Conservation (phyloP, 2,329 filamentous ascomycete genomes). For the Cordyceps javanica region DNA sequence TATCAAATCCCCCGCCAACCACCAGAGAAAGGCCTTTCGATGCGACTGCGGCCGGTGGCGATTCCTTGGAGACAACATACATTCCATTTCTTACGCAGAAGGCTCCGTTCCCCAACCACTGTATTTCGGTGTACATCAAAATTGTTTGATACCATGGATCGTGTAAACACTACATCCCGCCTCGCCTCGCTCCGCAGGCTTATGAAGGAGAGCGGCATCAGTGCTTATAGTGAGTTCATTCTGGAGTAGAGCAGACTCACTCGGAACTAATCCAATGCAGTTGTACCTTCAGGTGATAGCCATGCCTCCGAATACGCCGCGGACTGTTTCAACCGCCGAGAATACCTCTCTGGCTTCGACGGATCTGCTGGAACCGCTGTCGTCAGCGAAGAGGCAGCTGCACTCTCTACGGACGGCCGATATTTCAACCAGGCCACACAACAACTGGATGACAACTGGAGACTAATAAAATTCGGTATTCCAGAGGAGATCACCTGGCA, state of each 20-base stretch:
- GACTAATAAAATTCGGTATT: constrained; percentile 83
- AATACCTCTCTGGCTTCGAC: constrained; percentile 88
- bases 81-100: background rate
- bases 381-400: constrained; percentile 78
- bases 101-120: background rate
- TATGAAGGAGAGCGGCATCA: constrained; percentile 82
- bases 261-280: constrained; percentile 38
- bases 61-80: constrained; percentile 4
- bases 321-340: constrained; percentile 84
- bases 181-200: constrained; percentile 71
- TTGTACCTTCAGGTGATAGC: constrained; percentile 93
- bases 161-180: constrained; percentile 69
- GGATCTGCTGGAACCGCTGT: constrained; percentile 93
- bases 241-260: constrained; percentile 1
- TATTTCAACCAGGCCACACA: constrained; percentile 96
- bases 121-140: background rate
- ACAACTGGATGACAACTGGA: constrained; percentile 89
- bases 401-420: constrained; percentile 87
- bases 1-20: constrained; percentile 3
- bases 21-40: constrained; percentile 1
- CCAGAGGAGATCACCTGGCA: constrained; percentile 96
- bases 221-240: constrained; percentile 72
- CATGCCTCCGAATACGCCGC: constrained; percentile 98
- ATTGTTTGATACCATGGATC: constrained; percentile 22
- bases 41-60: constrained; percentile 2